phyloP scores from a whole-genome alignment of 306 rosid species.

The Lithocarpus polystachyus region DNA sequence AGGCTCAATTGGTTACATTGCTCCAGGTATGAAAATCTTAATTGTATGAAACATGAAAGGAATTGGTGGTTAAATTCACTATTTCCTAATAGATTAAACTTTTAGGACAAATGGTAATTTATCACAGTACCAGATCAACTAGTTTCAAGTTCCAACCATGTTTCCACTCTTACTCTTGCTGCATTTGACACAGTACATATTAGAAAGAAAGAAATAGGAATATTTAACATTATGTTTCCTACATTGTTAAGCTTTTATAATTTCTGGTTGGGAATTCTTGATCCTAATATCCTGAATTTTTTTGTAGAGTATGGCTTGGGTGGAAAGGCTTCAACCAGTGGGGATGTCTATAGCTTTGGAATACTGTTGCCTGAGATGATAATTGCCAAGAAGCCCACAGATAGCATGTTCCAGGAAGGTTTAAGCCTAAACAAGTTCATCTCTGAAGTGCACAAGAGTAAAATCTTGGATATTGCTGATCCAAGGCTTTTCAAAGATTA shows the following conservation, averaged over 20 bases:
- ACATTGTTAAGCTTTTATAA: neutral
- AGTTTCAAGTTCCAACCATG: too few species aligned
- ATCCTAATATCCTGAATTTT: slow-evolving; percentile 6
- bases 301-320: slow-evolving; percentile 42
- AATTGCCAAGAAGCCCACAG: slow-evolving; percentile 20
- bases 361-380: slow-evolving; percentile 37
- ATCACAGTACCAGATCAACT: too few species aligned
- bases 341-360: slow-evolving; percentile 45
- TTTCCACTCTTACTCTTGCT: too few species aligned
- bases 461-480: slow-evolving; percentile 20
- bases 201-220: neutral
- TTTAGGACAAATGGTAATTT: too few species aligned
- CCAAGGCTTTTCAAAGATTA: slow-evolving; percentile 15
- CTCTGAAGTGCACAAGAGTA: slow-evolving; percentile 18
- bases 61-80: neutral
- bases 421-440: slow-evolving; percentile 24
- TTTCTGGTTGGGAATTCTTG: neutral
- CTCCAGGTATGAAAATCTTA: slow-evolving; percentile 28
- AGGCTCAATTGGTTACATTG: slow-evolving; percentile 46
- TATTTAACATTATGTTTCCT: neutral
- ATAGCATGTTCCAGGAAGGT: slow-evolving; percentile 42
- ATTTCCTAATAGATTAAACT: neutral
- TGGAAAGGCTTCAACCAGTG: slow-evolving; percentile 32
- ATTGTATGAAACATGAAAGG: too few species aligned
- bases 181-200: too few species aligned